Evolutionary conservation across 2,329 filamentous ascomycete genomes (phyloP).

Genomic region (Chaetothyriales sp.): DNA sequence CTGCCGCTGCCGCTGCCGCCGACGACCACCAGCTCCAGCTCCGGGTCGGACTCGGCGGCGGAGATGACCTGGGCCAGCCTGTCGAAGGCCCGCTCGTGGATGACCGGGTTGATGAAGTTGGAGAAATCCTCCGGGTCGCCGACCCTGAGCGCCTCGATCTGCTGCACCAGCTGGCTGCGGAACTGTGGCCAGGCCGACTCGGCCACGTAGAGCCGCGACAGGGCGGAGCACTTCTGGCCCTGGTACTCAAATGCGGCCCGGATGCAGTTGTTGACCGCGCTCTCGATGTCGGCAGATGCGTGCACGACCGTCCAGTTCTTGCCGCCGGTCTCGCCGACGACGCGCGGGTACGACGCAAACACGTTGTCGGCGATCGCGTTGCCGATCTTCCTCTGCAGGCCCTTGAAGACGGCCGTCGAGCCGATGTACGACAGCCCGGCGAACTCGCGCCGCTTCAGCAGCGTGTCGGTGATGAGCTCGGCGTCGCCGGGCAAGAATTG

Average conservation of each 20-base stretch:
- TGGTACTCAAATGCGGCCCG: constrained; percentile 83
- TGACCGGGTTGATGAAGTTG: constrained; percentile 79
- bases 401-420: constrained; percentile 79
- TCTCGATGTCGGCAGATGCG: constrained; percentile 58
- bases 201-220: constrained; percentile 64
- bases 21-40: constrained; percentile 58
- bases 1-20: constrained; percentile 33
- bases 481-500: constrained; percentile 88
- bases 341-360: constrained; percentile 72
- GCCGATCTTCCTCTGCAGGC: constrained; percentile 75
- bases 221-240: constrained; percentile 82
- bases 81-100: constrained; percentile 67
- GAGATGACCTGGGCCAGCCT: constrained; percentile 66
- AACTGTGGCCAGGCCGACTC: constrained; percentile 60
- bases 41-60: constrained; percentile 57
- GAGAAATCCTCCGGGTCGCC: constrained; percentile 54
- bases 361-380: constrained; percentile 63
- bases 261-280: constrained; percentile 67
- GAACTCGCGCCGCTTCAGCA: constrained; percentile 64
- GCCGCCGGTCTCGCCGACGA: constrained; percentile 75
- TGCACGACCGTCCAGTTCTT: constrained; percentile 90
- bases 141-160: constrained; percentile 54
- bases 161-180: constrained; percentile 48
- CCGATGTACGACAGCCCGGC: constrained; percentile 91
- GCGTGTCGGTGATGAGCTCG: constrained; percentile 62